phyloP scores from a whole-genome alignment of 768 basidiomycete genomes.

The Lanmaoa rubissima region DNA sequence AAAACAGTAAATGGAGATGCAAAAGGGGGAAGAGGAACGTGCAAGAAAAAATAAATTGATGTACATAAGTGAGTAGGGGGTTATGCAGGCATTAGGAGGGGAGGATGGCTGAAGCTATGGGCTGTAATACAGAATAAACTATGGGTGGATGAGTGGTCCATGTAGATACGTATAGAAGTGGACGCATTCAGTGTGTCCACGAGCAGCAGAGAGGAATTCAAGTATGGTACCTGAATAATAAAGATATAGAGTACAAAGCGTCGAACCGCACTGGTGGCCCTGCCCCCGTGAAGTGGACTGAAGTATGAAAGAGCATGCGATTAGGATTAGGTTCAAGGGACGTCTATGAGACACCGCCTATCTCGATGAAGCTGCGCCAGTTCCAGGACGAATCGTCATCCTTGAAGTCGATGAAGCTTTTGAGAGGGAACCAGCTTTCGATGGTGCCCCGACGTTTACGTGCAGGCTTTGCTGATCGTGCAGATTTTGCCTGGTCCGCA shows the following conservation, averaged over 20 bases:
- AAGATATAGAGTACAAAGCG: conserved; percentile 3
- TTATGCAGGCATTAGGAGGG: conserved; percentile 10
- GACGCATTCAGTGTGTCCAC: conserved; percentile 10
- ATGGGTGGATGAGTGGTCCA: conserved; percentile 8
- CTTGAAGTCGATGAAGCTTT: conserved; percentile 64
- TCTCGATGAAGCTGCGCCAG: conserved; percentile 67
- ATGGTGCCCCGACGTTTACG: conserved; percentile 42
- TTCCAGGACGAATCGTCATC: conserved; percentile 49
- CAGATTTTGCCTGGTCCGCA: conserved; percentile 8
- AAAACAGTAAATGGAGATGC: background rate
- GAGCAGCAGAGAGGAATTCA: background rate
- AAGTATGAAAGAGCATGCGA: background rate
- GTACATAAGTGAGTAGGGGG: background rate
- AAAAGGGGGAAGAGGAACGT: background rate
- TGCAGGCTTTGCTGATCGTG: conserved; percentile 10
- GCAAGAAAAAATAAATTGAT: conserved; percentile 11
- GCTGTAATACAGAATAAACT: conserved; percentile 14
- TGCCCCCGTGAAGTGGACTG: background rate
- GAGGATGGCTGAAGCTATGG: background rate
- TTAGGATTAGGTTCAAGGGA: background rate
- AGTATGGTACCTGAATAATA: conserved; percentile 15
- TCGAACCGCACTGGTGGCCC: conserved; percentile 1
- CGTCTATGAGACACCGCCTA: conserved; percentile 35
- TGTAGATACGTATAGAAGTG: conserved; percentile 22
- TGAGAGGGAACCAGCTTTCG: conserved; percentile 53